Conservation (phyloP, 2,329 filamentous ascomycete genomes). For the Paecilomyces niveus region DNA sequence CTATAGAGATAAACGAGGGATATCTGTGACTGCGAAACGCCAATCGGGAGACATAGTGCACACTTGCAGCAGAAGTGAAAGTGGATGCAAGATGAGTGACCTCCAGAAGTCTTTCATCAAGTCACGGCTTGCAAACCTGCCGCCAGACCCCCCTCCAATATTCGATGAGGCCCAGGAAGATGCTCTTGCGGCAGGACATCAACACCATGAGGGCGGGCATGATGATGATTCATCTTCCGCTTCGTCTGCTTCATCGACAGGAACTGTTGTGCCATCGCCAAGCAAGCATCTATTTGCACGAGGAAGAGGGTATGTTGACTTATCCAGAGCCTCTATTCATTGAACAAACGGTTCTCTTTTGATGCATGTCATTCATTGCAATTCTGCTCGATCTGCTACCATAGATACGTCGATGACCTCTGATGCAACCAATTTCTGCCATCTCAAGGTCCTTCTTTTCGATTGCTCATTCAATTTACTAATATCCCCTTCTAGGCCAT, state of each 20-base stretch:
- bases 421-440: not conserved
- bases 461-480: not conserved
- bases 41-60: not conserved
- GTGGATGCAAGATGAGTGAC: slow-evolving; percentile 59
- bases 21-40: not conserved
- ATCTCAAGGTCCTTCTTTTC: not conserved
- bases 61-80: not conserved
- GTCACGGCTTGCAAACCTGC: slow-evolving; percentile 59
- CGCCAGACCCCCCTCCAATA: slow-evolving; percentile 48
- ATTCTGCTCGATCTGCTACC: not conserved
- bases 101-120: slow-evolving; percentile 73
- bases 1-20: not conserved
- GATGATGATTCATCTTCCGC: slow-evolving; percentile 64
- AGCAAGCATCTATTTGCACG: slow-evolving; percentile 67
- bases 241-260: slow-evolving; percentile 85
- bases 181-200: slow-evolving; percentile 27
- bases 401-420: not conserved
- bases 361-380: not conserved
- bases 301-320: slow-evolving; percentile 53
- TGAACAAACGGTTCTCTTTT: not conserved
- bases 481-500: slow-evolving; percentile 1
- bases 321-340: slow-evolving; percentile 2
- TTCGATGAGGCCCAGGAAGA: slow-evolving; percentile 35
- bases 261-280: slow-evolving; percentile 77
- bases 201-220: slow-evolving; percentile 16